Evolutionary conservation across 2,329 filamentous ascomycete genomes (phyloP), one percentile per base, ranked within the genome.

Genomic region (Fusarium heterosporum): DNA sequence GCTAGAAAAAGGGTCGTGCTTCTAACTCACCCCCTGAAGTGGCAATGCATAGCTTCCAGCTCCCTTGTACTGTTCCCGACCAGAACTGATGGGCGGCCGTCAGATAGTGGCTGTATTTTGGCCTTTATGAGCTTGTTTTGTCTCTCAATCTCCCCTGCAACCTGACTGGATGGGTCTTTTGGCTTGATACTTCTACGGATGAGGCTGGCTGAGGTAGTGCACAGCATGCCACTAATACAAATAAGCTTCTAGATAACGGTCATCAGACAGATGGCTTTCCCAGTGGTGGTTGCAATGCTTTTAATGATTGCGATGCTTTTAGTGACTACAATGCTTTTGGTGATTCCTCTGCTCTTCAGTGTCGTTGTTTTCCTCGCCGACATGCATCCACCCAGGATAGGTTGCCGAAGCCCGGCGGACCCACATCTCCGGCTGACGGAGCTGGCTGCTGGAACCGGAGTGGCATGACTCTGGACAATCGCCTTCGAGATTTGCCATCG

Each of bases 1-100:
- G 69, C 64, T 72, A 72, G 61, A 67, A 66, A 71, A 71, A 56
- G 65, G 69, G 67, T 46, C 64, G 16, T 53, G 51, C 46, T 48
- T 61, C 40, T 40, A 56, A 47, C 43, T 50, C 60, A 55, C 62
- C 61, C 61, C 55, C 53, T 63, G 60, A 63, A 45, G 69, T 71
- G 70, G 70, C 70, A 60, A 71, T 56, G n/a, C n/a, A 16, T 34
- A 36, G 16, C 16, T n/a, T 10, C 34, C 10, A 39, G 39, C 32
- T 53, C 56, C 48, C 51, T 53, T 57, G 39, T 56, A 34, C 41
- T 34, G 39, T 19, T 45, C 48, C 48, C 42, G 57, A 34, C 50
- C 13, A 50, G 40, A 55, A 52, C 42, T 42, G 60, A 68, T 66
- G 66, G 51, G 60, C 49, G 46, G 58, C 64, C 64, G 60, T 52